Evolutionary conservation across 2,329 filamentous ascomycete genomes (phyloP), one percentile per base, ranked within the genome.

Genomic region (Torrubiellomyces zombiae): DNA sequence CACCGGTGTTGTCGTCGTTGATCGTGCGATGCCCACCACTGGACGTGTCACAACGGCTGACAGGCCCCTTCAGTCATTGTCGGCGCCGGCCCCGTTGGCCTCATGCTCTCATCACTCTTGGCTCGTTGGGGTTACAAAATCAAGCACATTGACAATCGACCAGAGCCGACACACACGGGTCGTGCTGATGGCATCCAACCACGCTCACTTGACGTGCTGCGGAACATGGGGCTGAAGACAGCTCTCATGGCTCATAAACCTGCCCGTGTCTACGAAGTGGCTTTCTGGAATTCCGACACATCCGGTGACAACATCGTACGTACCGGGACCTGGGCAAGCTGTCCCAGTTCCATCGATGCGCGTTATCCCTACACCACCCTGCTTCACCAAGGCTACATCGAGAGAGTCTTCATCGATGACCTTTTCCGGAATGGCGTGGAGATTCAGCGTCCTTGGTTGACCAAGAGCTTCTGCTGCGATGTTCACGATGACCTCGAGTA

Each of bases 91-190:
- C 85, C 85, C 4, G 82, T 85, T 20, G 85, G 85, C 28, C 67
- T 93, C 29, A 74, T 91, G 54, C 65, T 93, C 14, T 89, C 82
- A 7, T 83, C 83, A 16, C 86, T 79, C 45, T 66, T 94, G 32
- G 79, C 81, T 32, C 66, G 83, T 56, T 93, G 83, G 81, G 85
- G 85, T 12, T 94, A 93, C 61, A 82, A 72, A 49, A 81, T 94
- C 51, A 92, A 86, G 60, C 82, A 93, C 53, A 82, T 93, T 44
- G 85, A 93, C 55, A 92, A 91, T 53, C 67, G 83, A 30, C 62
- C 81, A 3, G 78, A 86, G 42, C 83, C 83, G 10, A 93, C 83
- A 9, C 44, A 70, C 3, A 92, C 82, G 12, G 83, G 83, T 26
- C 78, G 83, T 35, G 85, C 83, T 28, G 83, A 93, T 51, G 83